phyloP scores from a whole-genome alignment of 192 early-diverging fungal genomes.

The Linnemannia hyalina region DNA sequence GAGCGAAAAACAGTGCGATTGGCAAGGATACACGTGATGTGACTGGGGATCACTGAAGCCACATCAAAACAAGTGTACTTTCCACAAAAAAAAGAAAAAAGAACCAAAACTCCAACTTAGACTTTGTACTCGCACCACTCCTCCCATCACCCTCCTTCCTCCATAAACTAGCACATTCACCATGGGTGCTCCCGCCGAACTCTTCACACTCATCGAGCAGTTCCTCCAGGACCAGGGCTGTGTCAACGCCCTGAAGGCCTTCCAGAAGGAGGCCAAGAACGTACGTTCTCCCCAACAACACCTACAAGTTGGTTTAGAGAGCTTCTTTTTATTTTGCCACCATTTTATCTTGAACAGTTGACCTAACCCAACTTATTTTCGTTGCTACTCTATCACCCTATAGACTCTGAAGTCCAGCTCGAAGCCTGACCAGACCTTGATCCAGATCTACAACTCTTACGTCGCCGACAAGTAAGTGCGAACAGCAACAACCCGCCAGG shows the following conservation, averaged over 20 bases:
- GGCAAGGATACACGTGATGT: not conserved
- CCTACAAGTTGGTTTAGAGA: not conserved
- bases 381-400: not conserved
- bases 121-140: not conserved
- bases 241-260: constrained; percentile 47
- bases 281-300: constrained; percentile 2
- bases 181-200: constrained; percentile 52
- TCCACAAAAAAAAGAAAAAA: constrained; percentile 18
- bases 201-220: constrained; percentile 51
- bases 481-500: not conserved
- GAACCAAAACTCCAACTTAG: not conserved
- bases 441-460: constrained; percentile 38
- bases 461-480: not conserved
- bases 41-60: constrained; percentile 15
- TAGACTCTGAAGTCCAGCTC: constrained; percentile 47
- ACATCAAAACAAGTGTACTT: constrained; percentile 38
- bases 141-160: not conserved
- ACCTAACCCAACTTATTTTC: not conserved
- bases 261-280: constrained; percentile 56
- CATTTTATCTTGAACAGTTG: not conserved
- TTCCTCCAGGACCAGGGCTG: constrained; percentile 54
- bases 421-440: constrained; percentile 45
- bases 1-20: not conserved
- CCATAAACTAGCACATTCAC: not conserved
- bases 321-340: not conserved